A percentile compares a stretch with the other conserved stretches of the same genome.
Evolutionary conservation across 768 basidiomycete genomes (phyloP).

Genomic region (Nidula microcarpa): DNA sequence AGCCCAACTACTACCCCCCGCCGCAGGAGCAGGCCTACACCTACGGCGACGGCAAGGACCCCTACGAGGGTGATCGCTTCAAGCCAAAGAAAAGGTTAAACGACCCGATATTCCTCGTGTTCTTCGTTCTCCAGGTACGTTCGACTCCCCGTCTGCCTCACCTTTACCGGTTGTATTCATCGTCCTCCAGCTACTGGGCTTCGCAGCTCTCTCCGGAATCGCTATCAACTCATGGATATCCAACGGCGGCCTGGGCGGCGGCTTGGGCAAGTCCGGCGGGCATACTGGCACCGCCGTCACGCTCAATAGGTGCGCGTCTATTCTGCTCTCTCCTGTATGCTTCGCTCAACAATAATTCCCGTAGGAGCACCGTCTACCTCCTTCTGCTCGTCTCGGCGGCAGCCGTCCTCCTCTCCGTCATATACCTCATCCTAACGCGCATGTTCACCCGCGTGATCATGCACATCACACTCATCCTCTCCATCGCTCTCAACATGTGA

Average conservation of each 20-base stretch:
- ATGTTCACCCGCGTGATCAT: constrained; percentile 72
- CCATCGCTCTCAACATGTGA: constrained; percentile 62
- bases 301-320: constrained; percentile 53
- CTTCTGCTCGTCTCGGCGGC: constrained; percentile 69
- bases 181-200: constrained; percentile 56
- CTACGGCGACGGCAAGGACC: constrained; percentile 37
- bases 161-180: background rate
- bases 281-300: constrained; percentile 58
- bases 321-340: background rate
- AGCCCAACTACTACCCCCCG: constrained; percentile 19
- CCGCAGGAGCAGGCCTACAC: constrained; percentile 14
- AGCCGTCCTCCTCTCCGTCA: constrained; percentile 59
- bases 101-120: constrained; percentile 65
- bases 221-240: constrained; percentile 60
- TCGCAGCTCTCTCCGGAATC: constrained; percentile 63
- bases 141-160: background rate
- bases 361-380: constrained; percentile 73
- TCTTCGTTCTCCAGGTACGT: constrained; percentile 69
- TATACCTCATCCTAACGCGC: constrained; percentile 70
- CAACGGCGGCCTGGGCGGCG: constrained; percentile 68
- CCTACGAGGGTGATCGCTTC: constrained; percentile 62
- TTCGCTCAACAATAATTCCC: background rate
- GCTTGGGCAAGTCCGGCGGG: constrained; percentile 57
- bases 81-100: constrained; percentile 67
- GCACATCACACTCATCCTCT: constrained; percentile 69